A percentile compares a stretch with the other conserved stretches of the same genome.
Conservation (phyloP, 805 yeast species). For the Candida nanaspora region DNA sequence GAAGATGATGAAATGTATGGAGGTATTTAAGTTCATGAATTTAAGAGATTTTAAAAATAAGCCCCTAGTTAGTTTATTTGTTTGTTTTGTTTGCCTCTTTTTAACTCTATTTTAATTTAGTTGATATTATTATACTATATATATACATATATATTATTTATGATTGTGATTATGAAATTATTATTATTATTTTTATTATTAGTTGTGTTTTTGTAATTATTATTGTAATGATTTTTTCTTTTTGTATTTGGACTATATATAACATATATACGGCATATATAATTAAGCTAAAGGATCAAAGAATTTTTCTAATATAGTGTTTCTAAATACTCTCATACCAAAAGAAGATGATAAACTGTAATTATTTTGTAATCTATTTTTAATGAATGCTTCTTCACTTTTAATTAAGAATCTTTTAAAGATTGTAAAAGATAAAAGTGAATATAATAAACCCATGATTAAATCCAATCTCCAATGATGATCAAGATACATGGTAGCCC, state of each 20-base stretch:
- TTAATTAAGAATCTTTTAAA: slow-evolving; percentile 28
- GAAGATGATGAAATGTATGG: slow-evolving; percentile 16
- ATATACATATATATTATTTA: background rate
- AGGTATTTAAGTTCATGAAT: background rate
- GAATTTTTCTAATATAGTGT: slow-evolving; percentile 38
- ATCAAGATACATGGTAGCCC: slow-evolving; percentile 68
- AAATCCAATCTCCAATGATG: slow-evolving; percentile 67
- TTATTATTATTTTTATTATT: background rate
- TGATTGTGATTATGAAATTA: background rate
- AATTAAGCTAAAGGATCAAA: slow-evolving; percentile 40
- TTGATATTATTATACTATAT: background rate
- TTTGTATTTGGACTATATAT: no score
- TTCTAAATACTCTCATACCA: slow-evolving; percentile 60
- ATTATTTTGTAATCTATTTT: slow-evolving; percentile 32
- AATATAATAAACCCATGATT: slow-evolving; percentile 47
- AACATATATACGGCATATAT: no score
- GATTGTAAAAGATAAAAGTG: slow-evolving; percentile 35
- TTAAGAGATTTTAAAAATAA: background rate
- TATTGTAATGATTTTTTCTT: no score
- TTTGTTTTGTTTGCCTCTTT: background rate
- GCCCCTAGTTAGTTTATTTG: background rate
- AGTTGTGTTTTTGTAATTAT: no score
- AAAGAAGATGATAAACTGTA: slow-evolving; percentile 32
- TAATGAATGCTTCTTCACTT: slow-evolving; percentile 30
- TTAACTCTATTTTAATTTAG: background rate